phyloP scores from a whole-genome alignment of 169 alveolate genomes.

The Babesia ovata region DNA sequence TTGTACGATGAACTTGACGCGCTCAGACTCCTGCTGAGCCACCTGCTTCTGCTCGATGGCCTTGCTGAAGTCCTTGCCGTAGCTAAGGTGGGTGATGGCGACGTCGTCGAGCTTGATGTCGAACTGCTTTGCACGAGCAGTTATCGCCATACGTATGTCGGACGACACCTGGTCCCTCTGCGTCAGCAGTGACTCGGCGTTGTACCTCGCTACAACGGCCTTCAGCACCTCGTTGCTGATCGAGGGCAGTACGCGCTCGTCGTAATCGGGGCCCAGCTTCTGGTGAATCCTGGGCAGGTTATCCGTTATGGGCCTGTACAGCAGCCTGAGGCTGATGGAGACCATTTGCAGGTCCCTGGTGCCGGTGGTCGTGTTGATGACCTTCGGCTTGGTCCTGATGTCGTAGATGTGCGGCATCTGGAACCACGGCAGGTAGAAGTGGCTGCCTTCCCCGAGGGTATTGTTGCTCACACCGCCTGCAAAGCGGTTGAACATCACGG shows the following conservation, averaged over 20 bases:
- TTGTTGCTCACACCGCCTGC: constrained; percentile 89
- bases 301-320: constrained; percentile 89
- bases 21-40: constrained; percentile 97
- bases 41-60: constrained; percentile 98
- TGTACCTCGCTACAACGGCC: constrained; percentile 94
- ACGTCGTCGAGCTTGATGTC: constrained; percentile 94
- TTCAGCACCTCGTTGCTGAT: constrained; percentile 96
- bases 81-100: constrained; percentile 94
- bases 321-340: constrained; percentile 89
- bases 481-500: constrained; percentile 91
- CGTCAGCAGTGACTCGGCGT: constrained; percentile 95
- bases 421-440: constrained; percentile 90
- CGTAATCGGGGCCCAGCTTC: constrained; percentile 95
- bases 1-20: constrained; percentile 94
- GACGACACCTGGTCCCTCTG: constrained; percentile 94
- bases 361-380: constrained; percentile 91
- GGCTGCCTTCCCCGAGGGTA: constrained; percentile 92
- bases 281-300: constrained; percentile 91
- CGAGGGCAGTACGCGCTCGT: constrained; percentile 95
- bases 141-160: constrained; percentile 89
- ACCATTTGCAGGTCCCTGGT: constrained; percentile 92
- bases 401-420: constrained; percentile 90
- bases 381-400: constrained; percentile 90
- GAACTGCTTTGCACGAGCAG: constrained; percentile 92
- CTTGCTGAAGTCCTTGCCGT: constrained; percentile 94